Base-by-base conservation (phyloP, 2,329 filamentous ascomycete species). In the Metarhizium guizhouense region DNA sequence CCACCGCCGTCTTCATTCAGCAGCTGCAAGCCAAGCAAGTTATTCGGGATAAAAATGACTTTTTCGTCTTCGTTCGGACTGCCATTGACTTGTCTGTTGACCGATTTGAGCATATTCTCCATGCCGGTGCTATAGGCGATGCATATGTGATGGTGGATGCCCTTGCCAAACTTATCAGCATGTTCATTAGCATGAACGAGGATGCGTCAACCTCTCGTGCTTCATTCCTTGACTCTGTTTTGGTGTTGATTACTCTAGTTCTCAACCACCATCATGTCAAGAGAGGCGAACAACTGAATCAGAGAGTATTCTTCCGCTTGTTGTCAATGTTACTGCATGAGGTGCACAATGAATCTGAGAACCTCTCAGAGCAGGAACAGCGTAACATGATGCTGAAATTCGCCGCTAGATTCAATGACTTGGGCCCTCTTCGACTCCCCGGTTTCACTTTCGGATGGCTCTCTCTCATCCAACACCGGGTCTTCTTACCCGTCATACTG, bases 381-480 rank as follows among this genome's bases (percentile, higher is more conserved):
- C 76, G 76, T n/a, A 82, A 86, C 34, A 83, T 95, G 63, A 79
- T 90, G 61, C 72, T 90, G 52, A 84, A 80, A 45, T 81, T 96
- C 62, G 88, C 87, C 43, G 78, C 80, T 47, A 84, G 84, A 42
- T 80, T 97, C 60, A 71, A 87, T 55, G 83, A 85, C 52, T 74
- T 97, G 32, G 86, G 90, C 56, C 94, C 94, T 0, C 76, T 78
- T 18, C 82, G 86, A 63, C 86, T 92, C 64, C 90, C 91, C 6
- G 86, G 84, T 20, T 99, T 99, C 68, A 76, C 86, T 30, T 96
- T 92, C 65, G 85, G 81, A 8, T 99, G 94, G 94, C 72, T 95
- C 32, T 80, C 83, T 13, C 80, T 99, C 25, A 76, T 97, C 47
- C 84, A 89, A 50, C 92, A 99, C 69, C 85, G 93, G 32, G 82